Base-by-base conservation (phyloP, 495 filamentous ascomycete species). In the Penicillium ucsense region DNA sequence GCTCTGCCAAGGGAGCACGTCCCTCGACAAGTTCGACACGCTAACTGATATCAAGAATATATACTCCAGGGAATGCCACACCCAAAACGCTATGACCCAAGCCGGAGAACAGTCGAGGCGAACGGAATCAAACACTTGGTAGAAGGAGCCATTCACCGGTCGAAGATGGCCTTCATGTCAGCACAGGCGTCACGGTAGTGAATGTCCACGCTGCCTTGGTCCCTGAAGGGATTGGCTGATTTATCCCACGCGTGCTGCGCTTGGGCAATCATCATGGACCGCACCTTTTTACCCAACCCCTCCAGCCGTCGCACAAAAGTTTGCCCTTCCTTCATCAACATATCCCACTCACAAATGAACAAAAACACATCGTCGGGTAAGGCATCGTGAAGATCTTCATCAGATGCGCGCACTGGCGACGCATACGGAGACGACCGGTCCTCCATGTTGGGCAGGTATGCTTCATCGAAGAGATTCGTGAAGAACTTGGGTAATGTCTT, bases 281-380 rank as follows among this genome's bases (percentile, higher is more conserved):
- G 66, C 0, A 91, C 82, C 4, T 72, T 74, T 65, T 89, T 92
- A 11, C 75, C 75, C 12, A 87, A 67, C 0, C 71, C 73, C 42
- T 75, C 61, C 40, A 96, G 58, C 4, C 88, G 71, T 30, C 76
- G 70, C 6, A 82, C 75, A 43, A 95, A 82, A 10, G 67, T 60
- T 54, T 86, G 74, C 3, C 83, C 89, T 61, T 96, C 91, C 3
- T 76, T 75, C 35, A 89, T 70, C 28, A 96, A 65, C 85, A 94
- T 92, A 57, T 95, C 90, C 80, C 83, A 94, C 65, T 95, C 90
- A 64, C 88, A 94, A 8, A 86, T 81, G 52, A 82, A 86, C 38
- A 96, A 54, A 28, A 79, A 74, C n/a, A 88, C 76, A 38, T 85
- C 75, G 6, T 76, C 64, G 0, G 85, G 84, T 8, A 88, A 63